Evolutionary conservation across 2,329 filamentous ascomycete genomes (phyloP).

Genomic region (Orbilia javanica): DNA sequence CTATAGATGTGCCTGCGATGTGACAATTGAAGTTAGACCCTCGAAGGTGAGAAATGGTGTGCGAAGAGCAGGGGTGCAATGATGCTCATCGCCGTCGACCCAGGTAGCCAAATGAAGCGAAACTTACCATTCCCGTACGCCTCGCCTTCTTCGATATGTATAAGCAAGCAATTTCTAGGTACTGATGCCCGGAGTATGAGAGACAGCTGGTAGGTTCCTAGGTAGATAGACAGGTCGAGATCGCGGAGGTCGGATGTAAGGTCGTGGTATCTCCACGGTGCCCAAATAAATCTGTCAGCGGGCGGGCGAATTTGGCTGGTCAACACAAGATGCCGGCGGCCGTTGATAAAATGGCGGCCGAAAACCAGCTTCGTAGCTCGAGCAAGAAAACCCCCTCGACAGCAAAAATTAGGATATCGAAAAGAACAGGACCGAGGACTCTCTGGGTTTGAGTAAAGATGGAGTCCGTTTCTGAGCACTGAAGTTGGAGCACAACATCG

Average conservation of each 20-base stretch:
- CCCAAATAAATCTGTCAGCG: constrained; percentile 13
- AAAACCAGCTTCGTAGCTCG: background rate
- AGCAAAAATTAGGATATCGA: background rate
- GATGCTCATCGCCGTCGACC: background rate
- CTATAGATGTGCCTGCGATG: constrained; percentile 20
- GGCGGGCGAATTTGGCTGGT: constrained; percentile 30
- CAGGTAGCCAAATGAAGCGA: background rate
- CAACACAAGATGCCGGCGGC: constrained; percentile 22
- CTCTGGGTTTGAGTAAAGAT: background rate
- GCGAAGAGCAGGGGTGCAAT: background rate
- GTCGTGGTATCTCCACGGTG: constrained; percentile 26
- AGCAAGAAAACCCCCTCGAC: background rate
- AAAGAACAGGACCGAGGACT: background rate
- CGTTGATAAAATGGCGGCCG: background rate
- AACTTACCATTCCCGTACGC: constrained; percentile 36
- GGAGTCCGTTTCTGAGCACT: background rate
- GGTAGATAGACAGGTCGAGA: too few relatives aligned
- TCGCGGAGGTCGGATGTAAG: constrained; percentile 46
- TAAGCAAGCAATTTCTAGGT: background rate
- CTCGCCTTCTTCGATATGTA: background rate
- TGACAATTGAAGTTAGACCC: background rate
- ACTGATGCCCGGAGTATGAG: background rate
- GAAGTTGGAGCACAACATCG: constrained; percentile 5
- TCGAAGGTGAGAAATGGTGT: background rate
- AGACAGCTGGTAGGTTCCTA: background rate